phyloP scores from a whole-genome alignment of 208 protist species.

The Trypanosoma platydactyli region DNA sequence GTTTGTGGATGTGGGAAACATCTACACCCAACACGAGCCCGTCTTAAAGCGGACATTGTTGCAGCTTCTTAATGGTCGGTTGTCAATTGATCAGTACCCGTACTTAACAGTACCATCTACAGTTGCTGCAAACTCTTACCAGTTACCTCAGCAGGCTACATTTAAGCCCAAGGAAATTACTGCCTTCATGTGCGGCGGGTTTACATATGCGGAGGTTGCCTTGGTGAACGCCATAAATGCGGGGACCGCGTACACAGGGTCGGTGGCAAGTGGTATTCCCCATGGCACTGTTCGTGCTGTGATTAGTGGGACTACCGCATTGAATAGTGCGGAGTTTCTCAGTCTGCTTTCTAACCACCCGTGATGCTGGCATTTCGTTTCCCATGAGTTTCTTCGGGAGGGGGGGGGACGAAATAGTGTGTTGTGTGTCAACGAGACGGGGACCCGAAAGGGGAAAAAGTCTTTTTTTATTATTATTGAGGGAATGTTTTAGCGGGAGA shows the following conservation, averaged over 20 bases:
- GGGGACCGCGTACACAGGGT: slow-evolving; percentile 56
- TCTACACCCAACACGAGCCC: slow-evolving; percentile 98
- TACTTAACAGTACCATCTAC: slow-evolving; percentile 38
- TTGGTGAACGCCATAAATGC: slow-evolving; percentile 72
- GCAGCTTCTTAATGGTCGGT: slow-evolving; percentile 62
- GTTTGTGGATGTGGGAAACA: slow-evolving; percentile 92
- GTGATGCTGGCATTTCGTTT: slow-evolving; percentile 1
- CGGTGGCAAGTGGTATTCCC: slow-evolving; percentile 39
- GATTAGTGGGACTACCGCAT: slow-evolving; percentile 56
- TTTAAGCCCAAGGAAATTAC: slow-evolving; percentile 64
- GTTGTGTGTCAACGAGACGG: neutral
- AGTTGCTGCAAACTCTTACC: slow-evolving; percentile 19
- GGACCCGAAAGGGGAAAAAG: too few relatives aligned
- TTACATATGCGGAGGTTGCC: slow-evolving; percentile 81
- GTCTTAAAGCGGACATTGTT: slow-evolving; percentile 83
- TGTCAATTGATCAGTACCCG: slow-evolving; percentile 52
- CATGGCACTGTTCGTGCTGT: slow-evolving; percentile 31
- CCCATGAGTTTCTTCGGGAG: neutral
- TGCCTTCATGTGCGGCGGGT: slow-evolving; percentile 88
- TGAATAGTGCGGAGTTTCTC: slow-evolving; percentile 69
- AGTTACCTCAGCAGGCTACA: slow-evolving; percentile 7
- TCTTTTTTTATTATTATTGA: too few relatives aligned
- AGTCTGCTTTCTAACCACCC: slow-evolving; percentile 34
- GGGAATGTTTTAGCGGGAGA: too few relatives aligned
- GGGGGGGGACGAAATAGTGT: neutral